A percentile compares a stretch with the other conserved stretches of the same genome.
Evolutionary conservation across 345 rosid genomes (phyloP).

Genomic region (Crucihimalaya himalaica): DNA sequence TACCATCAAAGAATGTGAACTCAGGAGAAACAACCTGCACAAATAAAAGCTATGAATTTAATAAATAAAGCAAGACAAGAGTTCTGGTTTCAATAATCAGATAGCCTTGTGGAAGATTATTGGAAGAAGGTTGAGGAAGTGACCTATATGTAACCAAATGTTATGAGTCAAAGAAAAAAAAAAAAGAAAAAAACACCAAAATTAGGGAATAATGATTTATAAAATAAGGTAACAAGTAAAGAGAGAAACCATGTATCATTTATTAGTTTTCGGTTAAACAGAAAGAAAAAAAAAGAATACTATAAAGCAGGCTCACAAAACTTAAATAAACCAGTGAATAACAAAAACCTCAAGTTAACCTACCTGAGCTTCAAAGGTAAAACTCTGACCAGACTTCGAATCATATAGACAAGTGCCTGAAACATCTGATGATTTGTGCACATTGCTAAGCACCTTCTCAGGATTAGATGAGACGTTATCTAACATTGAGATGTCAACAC

Average conservation of each 20-base stretch:
- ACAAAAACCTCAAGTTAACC: constrained; percentile 11
- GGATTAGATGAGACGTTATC: constrained; percentile 53
- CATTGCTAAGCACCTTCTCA: constrained; percentile 46
- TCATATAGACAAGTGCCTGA: constrained; percentile 50
- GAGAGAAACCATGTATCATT: constrained; percentile 16
- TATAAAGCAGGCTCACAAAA: not conserved
- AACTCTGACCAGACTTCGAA: constrained; percentile 53
- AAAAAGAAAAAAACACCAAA: constrained; percentile 6
- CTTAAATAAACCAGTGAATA: not conserved
- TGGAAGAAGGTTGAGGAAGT: constrained; percentile 1
- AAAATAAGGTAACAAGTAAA: not conserved
- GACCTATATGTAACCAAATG: constrained; percentile 18
- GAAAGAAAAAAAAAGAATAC: not conserved
- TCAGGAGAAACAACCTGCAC: constrained; percentile 89
- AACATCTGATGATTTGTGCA: constrained; percentile 43
- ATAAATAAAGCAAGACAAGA: constrained; percentile 5
- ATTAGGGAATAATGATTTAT: not conserved
- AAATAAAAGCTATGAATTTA: constrained; percentile 18
- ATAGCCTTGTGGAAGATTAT: not conserved
- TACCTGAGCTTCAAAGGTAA: constrained; percentile 96
- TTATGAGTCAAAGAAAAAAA: constrained; percentile 3
- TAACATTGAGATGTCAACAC: constrained; percentile 69
- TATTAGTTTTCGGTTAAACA: not conserved
- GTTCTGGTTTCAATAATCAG: not conserved
- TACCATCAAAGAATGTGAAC: constrained; percentile 93